A percentile compares a stretch with the other conserved stretches of the same genome.
These are phyloP conservation scores for Candida hispaniensis DNA, from an alignment of 805 yeast species.

Conservation along the genomic window DNA sequence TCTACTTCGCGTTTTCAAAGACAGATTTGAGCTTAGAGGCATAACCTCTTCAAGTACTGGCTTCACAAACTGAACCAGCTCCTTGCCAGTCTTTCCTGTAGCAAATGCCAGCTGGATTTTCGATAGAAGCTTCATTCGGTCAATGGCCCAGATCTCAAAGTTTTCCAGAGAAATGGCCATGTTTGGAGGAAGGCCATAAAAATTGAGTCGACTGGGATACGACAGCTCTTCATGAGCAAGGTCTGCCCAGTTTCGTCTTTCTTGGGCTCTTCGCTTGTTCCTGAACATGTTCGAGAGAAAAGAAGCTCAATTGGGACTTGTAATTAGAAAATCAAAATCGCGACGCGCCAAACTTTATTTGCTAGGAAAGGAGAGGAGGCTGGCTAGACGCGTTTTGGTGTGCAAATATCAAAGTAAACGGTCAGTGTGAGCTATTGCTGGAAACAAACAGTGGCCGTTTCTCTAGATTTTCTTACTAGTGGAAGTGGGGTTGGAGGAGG, in stretches of 20 bases:
- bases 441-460: no score
- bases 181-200: slow-evolving; percentile 67
- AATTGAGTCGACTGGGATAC: slow-evolving; percentile 52
- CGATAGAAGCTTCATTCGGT: slow-evolving; percentile 60
- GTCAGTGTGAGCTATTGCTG: no score
- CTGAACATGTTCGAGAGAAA: slow-evolving; percentile 26
- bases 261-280: slow-evolving; percentile 23
- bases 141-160: slow-evolving; percentile 94
- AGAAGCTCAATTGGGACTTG: no score
- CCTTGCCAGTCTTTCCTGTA: slow-evolving; percentile 73
- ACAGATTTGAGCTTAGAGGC: slow-evolving; percentile 46
- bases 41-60: slow-evolving; percentile 54
- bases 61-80: slow-evolving; percentile 51
- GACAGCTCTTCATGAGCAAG: slow-evolving; percentile 25
- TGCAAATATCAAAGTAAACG: no score
- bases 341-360: no score
- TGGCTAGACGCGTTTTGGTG: no score
- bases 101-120: slow-evolving; percentile 6
- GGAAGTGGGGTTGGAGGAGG: no score
- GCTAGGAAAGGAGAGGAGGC: no score
- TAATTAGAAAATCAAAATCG: no score
- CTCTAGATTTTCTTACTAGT: no score
- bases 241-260: slow-evolving; percentile 28
- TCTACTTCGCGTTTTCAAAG: no score
- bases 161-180: slow-evolving; percentile 85